These are phyloP conservation scores for Irpex sp. DNA, from an alignment of 1,284 basidiomycete species.

Conservation along the genomic window DNA sequence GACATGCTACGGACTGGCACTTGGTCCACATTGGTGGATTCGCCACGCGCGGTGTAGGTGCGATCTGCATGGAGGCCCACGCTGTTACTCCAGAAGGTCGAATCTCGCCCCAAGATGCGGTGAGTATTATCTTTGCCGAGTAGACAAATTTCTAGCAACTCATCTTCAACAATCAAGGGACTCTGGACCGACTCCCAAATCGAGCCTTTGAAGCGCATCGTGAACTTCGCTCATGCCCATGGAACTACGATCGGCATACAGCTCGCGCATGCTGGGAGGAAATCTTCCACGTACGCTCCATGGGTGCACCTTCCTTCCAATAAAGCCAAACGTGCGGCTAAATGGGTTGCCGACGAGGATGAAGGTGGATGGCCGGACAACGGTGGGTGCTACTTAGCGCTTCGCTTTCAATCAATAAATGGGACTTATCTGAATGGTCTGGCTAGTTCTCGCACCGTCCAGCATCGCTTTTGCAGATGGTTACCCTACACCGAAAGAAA, in stretches of 20 bases:
- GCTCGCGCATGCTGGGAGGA: constrained; percentile 78
- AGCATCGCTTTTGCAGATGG: constrained; percentile 46
- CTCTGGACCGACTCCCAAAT: constrained; percentile 80
- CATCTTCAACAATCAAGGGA: constrained; percentile 33
- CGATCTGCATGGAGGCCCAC: constrained; percentile 59
- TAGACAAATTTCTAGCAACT: not conserved
- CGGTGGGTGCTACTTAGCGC: constrained; percentile 19
- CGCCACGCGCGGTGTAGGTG: constrained; percentile 58
- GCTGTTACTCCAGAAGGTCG: constrained; percentile 61
- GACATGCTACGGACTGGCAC: constrained; percentile 78
- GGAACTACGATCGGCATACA: constrained; percentile 74
- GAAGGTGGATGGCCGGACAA: constrained; percentile 73
- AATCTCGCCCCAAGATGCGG: constrained; percentile 42
- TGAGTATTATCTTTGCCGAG: constrained; percentile 11
- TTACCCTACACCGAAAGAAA: constrained; percentile 48
- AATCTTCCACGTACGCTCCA: constrained; percentile 56
- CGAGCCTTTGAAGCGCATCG: constrained; percentile 61
- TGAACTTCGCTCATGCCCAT: constrained; percentile 75
- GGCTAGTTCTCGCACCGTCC: constrained; percentile 44
- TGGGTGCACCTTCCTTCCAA: constrained; percentile 44
- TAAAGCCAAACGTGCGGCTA: constrained; percentile 19
- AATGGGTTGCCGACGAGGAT: constrained; percentile 36
- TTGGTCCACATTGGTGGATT: constrained; percentile 62
- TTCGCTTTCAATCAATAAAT: too few relatives aligned
- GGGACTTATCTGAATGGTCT: not conserved